Base-by-base conservation (phyloP, 2,329 filamentous ascomycete genomes). In the Fusarium sp. region DNA sequence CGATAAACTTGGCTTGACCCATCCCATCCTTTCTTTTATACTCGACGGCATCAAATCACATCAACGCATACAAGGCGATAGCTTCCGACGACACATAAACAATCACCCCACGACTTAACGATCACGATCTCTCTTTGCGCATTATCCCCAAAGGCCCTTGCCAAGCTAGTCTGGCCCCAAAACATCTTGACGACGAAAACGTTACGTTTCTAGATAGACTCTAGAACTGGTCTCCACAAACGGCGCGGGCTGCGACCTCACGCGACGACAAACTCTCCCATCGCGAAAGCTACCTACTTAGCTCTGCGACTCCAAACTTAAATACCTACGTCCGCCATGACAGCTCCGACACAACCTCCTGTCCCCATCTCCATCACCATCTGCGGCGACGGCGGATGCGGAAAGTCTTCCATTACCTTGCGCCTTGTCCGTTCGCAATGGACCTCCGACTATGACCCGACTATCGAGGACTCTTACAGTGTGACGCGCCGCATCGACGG, bases 401-500 rank as follows among this genome's bases (percentile, higher is more conserved):
- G 93, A 80, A 97, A 97, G 85, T 95, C 93, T 3, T 95, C 93
- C 75, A 95, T 97, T 80, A 96, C 94, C 18, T 87, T 97, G 69
- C 93, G 94, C 62, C 90, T 97, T 48, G 94, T 97, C 64, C 91
- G 93, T 78, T 94, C 92, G 70, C 91, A 94, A 84, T 97, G 94
- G 94, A 96, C 93, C 9, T 92, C 92, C 78, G 94, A 95, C 82
- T 94, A 94, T 83, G 93, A 94, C 84, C 92, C 92, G 18, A 94
- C 92, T 39, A 94, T 94, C 83, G 92, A 95, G 84, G 94, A 97
- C 87, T 95, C 92, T 76, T 97, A 97, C 87, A 93, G 91, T 78
- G 92, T 97, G 72, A 95, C 94, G 59, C 93, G 94, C 76, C 90
- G 88, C 77, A 91, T 97, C 81, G 94, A 96, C 78, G 94, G 94